Evolutionary conservation across 345 rosid species (phyloP), one percentile per base, ranked within the genome.

Genomic region (Euphorbia peplus): DNA sequence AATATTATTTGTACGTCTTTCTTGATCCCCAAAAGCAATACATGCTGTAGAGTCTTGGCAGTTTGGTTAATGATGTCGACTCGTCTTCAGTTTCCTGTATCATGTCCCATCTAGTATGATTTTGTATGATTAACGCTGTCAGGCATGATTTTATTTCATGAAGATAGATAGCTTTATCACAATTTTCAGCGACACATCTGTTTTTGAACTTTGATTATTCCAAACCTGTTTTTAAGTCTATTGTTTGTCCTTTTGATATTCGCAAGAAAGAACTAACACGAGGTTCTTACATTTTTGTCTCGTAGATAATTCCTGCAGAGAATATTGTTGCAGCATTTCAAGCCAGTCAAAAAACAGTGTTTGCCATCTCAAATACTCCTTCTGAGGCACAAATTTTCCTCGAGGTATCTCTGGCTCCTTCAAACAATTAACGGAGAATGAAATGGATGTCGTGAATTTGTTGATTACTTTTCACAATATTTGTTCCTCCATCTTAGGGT

Each of bases 271-370:
- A 12, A 41, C 53, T 35, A 50, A 66, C 47, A 3, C 25, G 30
- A 19, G 5, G 9, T 54, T 24, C 24, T 47, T 63, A 21, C n/a
- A n/a, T 4, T 47, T 67, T 32, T 58, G 30, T 56, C 76, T 76
- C 19, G 53, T 58, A 93, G 98, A 80, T 88, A 46, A 88, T 93
- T 74, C 90, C 92, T 3, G 98, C 98, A 8, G 96, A 90, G 77
- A 88, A 93, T 77, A 80, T 93, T 28, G 90, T 90, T 70, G 97
- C 96, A 48, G 78, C 85, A 67, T 88, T 88, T 48, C 97, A 88
- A 80, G 92, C 90, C 70, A 87, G 93, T 75, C 74, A 22, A 70
- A 90, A 82, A 62, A 87, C 85, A 0, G 93, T 90, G 73, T 83
- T 93, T 73, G 87, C 96, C 21, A 51, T 93, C 73, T 87, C 93